Evolutionary conservation across 1,284 basidiomycete species (phyloP).

Genomic region (Stygiomarasmius scandens): DNA sequence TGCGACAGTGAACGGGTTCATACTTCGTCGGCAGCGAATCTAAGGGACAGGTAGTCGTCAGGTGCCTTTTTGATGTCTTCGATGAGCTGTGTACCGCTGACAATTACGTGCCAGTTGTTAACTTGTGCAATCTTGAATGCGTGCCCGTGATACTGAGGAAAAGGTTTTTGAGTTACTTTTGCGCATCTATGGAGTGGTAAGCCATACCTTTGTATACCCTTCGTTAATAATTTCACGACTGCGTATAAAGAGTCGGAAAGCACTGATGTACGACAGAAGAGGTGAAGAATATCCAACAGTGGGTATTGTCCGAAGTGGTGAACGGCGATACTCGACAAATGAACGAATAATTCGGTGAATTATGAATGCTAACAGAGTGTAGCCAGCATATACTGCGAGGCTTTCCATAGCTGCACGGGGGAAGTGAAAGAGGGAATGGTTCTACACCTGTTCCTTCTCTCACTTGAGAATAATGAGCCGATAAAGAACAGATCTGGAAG

Average conservation of each 20-base stretch:
- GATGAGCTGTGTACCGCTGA: constrained; percentile 30
- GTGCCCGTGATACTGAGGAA: constrained; percentile 8
- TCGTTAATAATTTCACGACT: constrained; percentile 14
- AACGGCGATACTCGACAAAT: neutral
- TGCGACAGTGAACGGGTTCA: too few relatives aligned
- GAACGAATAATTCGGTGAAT: neutral
- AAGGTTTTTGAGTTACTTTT: too few relatives aligned
- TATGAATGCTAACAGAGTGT: neutral
- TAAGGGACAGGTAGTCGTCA: constrained; percentile 33
- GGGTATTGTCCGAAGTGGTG: constrained; percentile 5
- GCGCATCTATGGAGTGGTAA: too few relatives aligned
- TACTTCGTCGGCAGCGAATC: constrained; percentile 28
- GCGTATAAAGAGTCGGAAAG: constrained; percentile 6
- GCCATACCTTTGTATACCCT: constrained; percentile 14
- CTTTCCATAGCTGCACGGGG: neutral
- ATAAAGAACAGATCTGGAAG: too few relatives aligned
- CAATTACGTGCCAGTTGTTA: constrained; percentile 31
- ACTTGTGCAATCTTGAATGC: constrained; percentile 35
- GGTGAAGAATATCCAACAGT: constrained; percentile 12
- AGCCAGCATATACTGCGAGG: neutral
- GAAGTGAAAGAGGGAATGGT: too few relatives aligned
- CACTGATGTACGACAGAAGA: constrained; percentile 7
- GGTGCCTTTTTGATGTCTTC: constrained; percentile 36
- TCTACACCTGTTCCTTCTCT: too few relatives aligned
- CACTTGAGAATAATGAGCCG: too few relatives aligned